These are phyloP conservation scores for Scleroderma citrinum DNA, from an alignment of 768 basidiomycete genomes.

Conservation along the genomic window DNA sequence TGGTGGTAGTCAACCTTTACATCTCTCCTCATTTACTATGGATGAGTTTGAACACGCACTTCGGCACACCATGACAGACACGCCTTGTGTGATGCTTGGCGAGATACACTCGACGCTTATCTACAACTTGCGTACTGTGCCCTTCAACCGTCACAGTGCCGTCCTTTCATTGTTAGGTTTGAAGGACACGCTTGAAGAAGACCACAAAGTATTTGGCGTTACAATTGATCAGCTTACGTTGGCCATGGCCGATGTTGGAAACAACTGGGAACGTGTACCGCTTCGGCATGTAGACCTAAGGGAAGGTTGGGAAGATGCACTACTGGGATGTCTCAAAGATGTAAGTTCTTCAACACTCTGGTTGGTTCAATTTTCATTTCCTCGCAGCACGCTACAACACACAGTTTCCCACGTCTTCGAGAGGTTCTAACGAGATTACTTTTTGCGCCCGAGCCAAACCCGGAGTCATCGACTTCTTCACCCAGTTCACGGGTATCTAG, in stretches of 20 bases:
- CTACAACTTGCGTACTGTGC: slow-evolving; percentile 81
- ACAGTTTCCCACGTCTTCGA: slow-evolving; percentile 68
- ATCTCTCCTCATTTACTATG: slow-evolving; percentile 81
- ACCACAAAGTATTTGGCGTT: slow-evolving; percentile 47
- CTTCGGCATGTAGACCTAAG: slow-evolving; percentile 68
- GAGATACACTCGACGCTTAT: slow-evolving; percentile 89
- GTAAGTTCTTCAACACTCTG: slow-evolving; percentile 43
- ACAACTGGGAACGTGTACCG: slow-evolving; percentile 80
- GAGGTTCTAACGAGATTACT: slow-evolving; percentile 67
- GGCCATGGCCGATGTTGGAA: slow-evolving; percentile 76
- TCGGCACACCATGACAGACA: slow-evolving; percentile 64
- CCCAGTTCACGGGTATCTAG: slow-evolving; percentile 45
- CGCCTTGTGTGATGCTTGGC: slow-evolving; percentile 69
- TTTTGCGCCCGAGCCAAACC: slow-evolving; percentile 52
- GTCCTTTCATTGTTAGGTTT: slow-evolving; percentile 53
- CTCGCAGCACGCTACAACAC: slow-evolving; percentile 63
- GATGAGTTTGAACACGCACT: slow-evolving; percentile 91
- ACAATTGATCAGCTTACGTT: slow-evolving; percentile 56
- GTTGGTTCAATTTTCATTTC: background rate
- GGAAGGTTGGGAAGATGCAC: slow-evolving; percentile 87
- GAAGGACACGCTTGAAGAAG: slow-evolving; percentile 37
- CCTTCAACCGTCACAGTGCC: slow-evolving; percentile 71
- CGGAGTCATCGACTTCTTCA: slow-evolving; percentile 38
- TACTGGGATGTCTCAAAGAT: slow-evolving; percentile 84
- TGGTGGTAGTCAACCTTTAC: slow-evolving; percentile 67